phyloP scores from a whole-genome alignment of 257 asterid genomes.

The Solanum sparsipilum region DNA sequence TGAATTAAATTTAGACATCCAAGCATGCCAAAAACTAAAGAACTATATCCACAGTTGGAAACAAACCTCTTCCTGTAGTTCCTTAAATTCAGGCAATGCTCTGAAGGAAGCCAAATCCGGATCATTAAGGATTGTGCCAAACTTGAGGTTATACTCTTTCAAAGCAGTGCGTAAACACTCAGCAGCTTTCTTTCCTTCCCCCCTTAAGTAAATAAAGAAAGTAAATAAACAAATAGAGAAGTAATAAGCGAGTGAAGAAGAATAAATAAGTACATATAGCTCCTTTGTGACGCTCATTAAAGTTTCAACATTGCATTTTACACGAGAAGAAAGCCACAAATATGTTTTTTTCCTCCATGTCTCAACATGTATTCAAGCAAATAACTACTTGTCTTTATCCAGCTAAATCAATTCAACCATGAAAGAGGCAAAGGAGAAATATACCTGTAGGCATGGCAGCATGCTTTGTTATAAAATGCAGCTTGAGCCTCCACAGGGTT shows the following conservation, averaged over 20 bases:
- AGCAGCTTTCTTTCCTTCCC: slow-evolving; percentile 86
- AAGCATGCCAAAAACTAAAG: neutral
- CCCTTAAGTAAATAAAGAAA: slow-evolving; percentile 46
- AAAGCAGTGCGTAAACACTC: slow-evolving; percentile 90
- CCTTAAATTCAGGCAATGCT: slow-evolving; percentile 86
- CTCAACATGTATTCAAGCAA: neutral
- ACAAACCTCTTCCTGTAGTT: slow-evolving; percentile 88
- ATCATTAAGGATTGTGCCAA: slow-evolving; percentile 86
- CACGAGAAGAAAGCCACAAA: neutral
- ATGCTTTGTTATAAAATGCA: slow-evolving; percentile 91
- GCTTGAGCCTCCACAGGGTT: slow-evolving; percentile 80
- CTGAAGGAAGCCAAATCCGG: slow-evolving; percentile 97
- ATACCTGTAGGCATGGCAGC: slow-evolving; percentile 96
- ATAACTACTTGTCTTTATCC: neutral
- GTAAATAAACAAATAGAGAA: neutral
- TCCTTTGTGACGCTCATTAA: neutral
- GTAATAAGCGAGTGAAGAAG: neutral
- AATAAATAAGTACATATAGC: neutral
- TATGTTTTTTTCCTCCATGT: neutral
- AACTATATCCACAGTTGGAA: neutral
- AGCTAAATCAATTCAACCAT: neutral
- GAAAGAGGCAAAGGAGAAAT: neutral
- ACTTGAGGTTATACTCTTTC: slow-evolving; percentile 73
- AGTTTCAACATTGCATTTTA: neutral
- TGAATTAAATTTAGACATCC: neutral